Percentiles rank a stretch among this genome's conserved stretches.
phyloP scores from a whole-genome alignment of 2,329 filamentous ascomycete species.

The Fusarium metavorans region DNA sequence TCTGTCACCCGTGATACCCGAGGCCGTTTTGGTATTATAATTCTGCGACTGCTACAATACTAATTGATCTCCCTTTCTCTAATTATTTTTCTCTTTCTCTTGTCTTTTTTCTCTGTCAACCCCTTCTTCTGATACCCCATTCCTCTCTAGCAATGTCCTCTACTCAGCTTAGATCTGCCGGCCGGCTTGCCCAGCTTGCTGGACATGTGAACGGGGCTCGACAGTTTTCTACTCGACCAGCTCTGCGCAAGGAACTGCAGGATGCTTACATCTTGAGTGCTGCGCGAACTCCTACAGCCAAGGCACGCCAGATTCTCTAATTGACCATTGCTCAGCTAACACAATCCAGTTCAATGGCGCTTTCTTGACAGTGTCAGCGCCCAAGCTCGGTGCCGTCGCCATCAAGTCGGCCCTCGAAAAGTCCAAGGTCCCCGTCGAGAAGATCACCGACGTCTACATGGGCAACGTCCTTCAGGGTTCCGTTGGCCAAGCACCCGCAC shows the following conservation, averaged over 20 bases:
- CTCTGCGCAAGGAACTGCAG: conserved; percentile 75
- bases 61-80: conserved; percentile 5
- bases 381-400: conserved; percentile 88
- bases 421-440: conserved; percentile 82
- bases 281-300: conserved; percentile 88
- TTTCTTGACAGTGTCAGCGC: conserved; percentile 83
- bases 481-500: conserved; percentile 89
- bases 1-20: conserved; percentile 32
- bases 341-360: conserved; percentile 87
- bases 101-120: conserved; percentile 7
- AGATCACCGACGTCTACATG: conserved; percentile 96
- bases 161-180: conserved; percentile 50
- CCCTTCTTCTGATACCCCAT: conserved; percentile 17
- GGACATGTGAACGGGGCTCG: conserved; percentile 57
- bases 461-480: conserved; percentile 90
- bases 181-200: conserved; percentile 51
- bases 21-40: conserved; percentile 22
- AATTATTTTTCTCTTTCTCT: neutral
- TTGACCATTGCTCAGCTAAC: neutral
- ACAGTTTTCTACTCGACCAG: conserved; percentile 59
- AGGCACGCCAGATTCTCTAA: conserved; percentile 64
- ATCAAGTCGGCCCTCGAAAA: conserved; percentile 93
- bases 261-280: conserved; percentile 96
- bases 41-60: conserved; percentile 6
- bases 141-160: conserved; percentile 29